phyloP scores from a whole-genome alignment of 805 yeast species.

The Sugiyamaella floridensis region DNA sequence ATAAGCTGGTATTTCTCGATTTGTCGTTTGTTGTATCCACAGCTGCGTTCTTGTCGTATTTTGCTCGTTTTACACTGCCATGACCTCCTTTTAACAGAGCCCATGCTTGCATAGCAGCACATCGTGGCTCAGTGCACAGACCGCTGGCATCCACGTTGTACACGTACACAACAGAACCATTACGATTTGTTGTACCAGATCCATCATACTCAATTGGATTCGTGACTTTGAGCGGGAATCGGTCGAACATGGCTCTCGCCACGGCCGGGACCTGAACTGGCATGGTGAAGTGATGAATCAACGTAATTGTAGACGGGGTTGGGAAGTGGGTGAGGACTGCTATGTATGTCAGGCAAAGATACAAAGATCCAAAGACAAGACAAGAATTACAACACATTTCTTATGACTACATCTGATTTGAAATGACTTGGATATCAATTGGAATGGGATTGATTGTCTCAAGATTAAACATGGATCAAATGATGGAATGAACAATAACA shows the following conservation, averaged over 20 bases:
- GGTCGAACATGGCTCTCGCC: constrained; percentile 26
- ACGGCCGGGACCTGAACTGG: constrained; percentile 26
- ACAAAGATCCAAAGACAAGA: too few species aligned
- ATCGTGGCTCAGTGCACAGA: constrained; percentile 27
- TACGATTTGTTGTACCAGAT: background rate
- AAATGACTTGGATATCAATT: too few species aligned
- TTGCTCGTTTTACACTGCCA: background rate
- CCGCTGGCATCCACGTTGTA: constrained; percentile 17
- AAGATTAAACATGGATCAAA: too few species aligned
- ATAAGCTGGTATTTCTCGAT: constrained; percentile 4
- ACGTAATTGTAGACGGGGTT: background rate
- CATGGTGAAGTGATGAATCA: background rate
- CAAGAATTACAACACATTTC: too few species aligned
- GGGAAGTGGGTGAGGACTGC: too few species aligned
- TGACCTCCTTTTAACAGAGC: constrained; percentile 8
- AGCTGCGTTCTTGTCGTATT: constrained; percentile 8
- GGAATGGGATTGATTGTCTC: too few species aligned
- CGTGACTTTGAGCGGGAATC: constrained; percentile 26
- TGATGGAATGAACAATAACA: too few species aligned
- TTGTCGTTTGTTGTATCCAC: constrained; percentile 15
- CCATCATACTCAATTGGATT: constrained; percentile 12
- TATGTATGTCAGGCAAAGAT: too few species aligned
- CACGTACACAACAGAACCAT: constrained; percentile 15
- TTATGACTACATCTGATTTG: too few species aligned
- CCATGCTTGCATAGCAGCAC: constrained; percentile 21